These are phyloP conservation scores for Aureobasidium mangrovei DNA, from an alignment of 2,329 filamentous ascomycete species.

Conservation along the genomic window DNA sequence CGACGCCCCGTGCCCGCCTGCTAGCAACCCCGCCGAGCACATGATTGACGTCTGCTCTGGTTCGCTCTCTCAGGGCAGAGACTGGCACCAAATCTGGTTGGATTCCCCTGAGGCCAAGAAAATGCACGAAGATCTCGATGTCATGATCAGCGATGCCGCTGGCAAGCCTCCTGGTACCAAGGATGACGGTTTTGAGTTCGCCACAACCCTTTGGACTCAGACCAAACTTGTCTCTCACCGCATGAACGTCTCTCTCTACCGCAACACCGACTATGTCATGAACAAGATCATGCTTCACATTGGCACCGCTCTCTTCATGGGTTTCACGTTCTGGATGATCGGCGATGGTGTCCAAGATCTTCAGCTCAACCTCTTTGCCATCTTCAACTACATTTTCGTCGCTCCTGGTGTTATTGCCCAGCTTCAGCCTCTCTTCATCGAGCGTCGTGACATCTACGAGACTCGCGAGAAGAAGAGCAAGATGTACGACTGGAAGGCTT, in stretches of 20 bases:
- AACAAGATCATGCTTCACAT: slow-evolving; percentile 54
- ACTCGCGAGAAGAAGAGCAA: slow-evolving; percentile 55
- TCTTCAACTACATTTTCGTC: slow-evolving; percentile 30
- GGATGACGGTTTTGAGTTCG: slow-evolving; percentile 37
- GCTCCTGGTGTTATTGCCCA: slow-evolving; percentile 43
- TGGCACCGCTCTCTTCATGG: slow-evolving; percentile 40
- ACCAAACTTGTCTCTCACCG: slow-evolving; percentile 34
- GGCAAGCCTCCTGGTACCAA: slow-evolving; percentile 28
- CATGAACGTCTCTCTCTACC: slow-evolving; percentile 53
- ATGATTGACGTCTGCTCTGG: slow-evolving; percentile 42
- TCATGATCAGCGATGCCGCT: slow-evolving; percentile 31
- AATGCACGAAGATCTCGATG: slow-evolving; percentile 33
- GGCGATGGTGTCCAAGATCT: slow-evolving; percentile 28
- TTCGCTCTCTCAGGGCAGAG: slow-evolving; percentile 35
- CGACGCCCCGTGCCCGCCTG: slow-evolving; percentile 43
- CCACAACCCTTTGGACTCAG: slow-evolving; percentile 35
- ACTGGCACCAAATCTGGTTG: slow-evolving; percentile 40
- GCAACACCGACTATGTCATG: slow-evolving; percentile 58
- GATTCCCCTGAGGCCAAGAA: slow-evolving; percentile 28
- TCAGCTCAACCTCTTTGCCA: slow-evolving; percentile 27
- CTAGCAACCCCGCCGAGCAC: slow-evolving; percentile 47
- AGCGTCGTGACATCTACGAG: slow-evolving; percentile 51
- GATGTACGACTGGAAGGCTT: slow-evolving; percentile 65
- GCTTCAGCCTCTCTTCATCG: slow-evolving; percentile 52
- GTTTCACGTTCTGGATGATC: slow-evolving; percentile 42